Percentiles rank a stretch among this genome's conserved stretches.
phyloP scores from a whole-genome alignment of 2,329 filamentous ascomycete species.

The Penicillium decumbens region DNA sequence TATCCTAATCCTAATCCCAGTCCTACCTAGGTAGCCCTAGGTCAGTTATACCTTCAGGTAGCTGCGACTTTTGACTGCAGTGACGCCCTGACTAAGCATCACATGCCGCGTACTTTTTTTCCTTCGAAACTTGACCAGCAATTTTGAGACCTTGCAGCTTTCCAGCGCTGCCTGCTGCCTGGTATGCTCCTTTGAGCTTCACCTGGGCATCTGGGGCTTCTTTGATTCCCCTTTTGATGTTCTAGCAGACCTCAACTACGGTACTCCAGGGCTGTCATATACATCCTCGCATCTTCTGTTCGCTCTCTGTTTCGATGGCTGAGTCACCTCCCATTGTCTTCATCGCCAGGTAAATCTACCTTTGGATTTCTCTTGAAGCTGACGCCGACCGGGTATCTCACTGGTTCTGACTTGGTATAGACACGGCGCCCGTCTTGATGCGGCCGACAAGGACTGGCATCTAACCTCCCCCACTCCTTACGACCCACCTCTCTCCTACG shows the following conservation, averaged over 20 bases:
- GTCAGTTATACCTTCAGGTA: too few relatives aligned
- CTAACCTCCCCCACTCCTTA: constrained; percentile 88
- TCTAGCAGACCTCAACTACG: not conserved
- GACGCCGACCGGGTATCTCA: not conserved
- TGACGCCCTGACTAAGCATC: constrained; percentile 10
- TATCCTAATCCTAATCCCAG: too few relatives aligned
- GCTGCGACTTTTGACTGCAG: not conserved
- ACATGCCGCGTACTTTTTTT: constrained; percentile 9
- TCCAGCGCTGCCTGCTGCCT: constrained; percentile 3
- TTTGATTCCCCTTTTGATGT: not conserved
- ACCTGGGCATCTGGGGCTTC: not conserved
- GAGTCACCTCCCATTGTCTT: constrained; percentile 42
- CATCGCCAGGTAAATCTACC: constrained; percentile 37
- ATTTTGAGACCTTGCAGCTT: not conserved
- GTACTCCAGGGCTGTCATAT: not conserved
- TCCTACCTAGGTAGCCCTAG: too few relatives aligned
- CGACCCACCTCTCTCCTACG: constrained; percentile 90
- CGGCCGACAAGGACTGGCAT: constrained; percentile 93
- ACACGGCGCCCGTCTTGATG: constrained; percentile 90
- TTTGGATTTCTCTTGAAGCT: not conserved
- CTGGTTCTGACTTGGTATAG: constrained; percentile 49
- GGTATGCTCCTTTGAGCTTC: constrained; percentile 4
- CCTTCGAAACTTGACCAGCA: not conserved
- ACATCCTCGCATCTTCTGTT: not conserved
- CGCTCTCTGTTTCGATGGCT: constrained; percentile 24